phyloP scores from a whole-genome alignment of 192 early-diverging fungal genomes.

The Coemansia sp. region DNA sequence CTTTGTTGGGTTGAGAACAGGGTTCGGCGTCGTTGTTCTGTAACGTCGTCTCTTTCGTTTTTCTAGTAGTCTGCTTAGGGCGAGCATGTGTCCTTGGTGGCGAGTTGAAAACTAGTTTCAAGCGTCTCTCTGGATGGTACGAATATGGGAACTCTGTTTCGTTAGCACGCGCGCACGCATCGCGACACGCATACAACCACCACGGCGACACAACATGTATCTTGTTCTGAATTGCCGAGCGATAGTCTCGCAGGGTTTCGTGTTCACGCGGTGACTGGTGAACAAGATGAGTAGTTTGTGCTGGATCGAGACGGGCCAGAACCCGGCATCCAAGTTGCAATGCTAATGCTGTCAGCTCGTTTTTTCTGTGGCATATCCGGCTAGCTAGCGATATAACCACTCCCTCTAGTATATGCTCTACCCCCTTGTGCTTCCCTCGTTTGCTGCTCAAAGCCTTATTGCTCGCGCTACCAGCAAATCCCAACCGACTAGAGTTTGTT shows the following conservation, averaged over 20 bases:
- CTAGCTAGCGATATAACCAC: conserved; percentile 38
- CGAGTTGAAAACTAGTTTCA: conserved; percentile 29
- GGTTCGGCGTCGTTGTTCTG: background rate
- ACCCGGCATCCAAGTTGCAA: conserved; percentile 37
- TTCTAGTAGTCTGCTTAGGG: background rate
- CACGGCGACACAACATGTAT: conserved; percentile 51
- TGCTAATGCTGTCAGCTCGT: conserved; percentile 40
- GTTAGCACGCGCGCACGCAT: conserved; percentile 13
- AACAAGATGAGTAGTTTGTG: conserved; percentile 40
- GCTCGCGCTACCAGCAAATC: background rate
- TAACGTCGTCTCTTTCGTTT: background rate
- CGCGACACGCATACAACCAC: conserved; percentile 54
- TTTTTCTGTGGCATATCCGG: conserved; percentile 34
- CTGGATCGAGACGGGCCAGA: conserved; percentile 31
- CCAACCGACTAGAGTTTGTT: background rate
- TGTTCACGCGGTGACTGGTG: conserved; percentile 51
- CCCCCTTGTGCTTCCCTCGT: background rate
- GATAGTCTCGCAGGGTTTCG: conserved; percentile 44
- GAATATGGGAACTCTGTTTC: conserved; percentile 44
- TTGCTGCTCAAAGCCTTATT: background rate
- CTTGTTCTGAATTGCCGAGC: conserved; percentile 17
- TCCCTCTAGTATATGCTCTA: conserved; percentile 20
- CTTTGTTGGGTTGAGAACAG: background rate
- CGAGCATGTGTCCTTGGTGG: conserved; percentile 1
- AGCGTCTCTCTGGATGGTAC: conserved; percentile 40